These are phyloP conservation scores for Trametes versicolor DNA, from an alignment of 1,284 basidiomycete genomes.

Conservation along the genomic window DNA sequence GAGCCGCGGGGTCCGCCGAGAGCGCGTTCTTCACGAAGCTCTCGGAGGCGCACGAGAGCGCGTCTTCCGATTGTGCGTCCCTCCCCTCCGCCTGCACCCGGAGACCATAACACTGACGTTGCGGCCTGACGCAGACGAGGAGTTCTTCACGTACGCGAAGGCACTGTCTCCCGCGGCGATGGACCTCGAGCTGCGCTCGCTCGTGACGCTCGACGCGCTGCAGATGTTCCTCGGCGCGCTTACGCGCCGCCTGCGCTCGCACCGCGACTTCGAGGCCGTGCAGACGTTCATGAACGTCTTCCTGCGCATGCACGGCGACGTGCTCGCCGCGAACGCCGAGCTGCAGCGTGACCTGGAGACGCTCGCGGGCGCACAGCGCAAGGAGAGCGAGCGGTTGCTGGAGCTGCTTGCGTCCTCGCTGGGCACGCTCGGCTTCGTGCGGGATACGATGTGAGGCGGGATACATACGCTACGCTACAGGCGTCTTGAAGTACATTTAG, in stretches of 20 bases:
- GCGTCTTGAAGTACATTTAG: neutral
- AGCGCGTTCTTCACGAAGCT: slow-evolving; percentile 83
- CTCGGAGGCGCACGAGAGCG: slow-evolving; percentile 57
- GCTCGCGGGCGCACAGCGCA: slow-evolving; percentile 70
- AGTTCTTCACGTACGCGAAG: slow-evolving; percentile 89
- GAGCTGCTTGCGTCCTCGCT: slow-evolving; percentile 76
- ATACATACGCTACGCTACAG: slow-evolving; percentile 1
- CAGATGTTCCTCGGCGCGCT: slow-evolving; percentile 81
- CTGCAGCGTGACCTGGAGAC: slow-evolving; percentile 63
- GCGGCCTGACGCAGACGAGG: slow-evolving; percentile 65
- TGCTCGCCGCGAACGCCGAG: slow-evolving; percentile 77
- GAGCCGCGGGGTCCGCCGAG: slow-evolving; percentile 64
- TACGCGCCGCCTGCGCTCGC: slow-evolving; percentile 76
- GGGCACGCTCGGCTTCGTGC: slow-evolving; percentile 77
- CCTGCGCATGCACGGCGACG: slow-evolving; percentile 86
- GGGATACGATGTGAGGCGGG: slow-evolving; percentile 51
- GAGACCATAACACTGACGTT: slow-evolving; percentile 3
- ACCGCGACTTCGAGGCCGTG: slow-evolving; percentile 95
- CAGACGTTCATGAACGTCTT: slow-evolving; percentile 91
- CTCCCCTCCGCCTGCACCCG: neutral
- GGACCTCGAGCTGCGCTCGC: slow-evolving; percentile 90
- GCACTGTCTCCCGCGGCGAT: slow-evolving; percentile 90
- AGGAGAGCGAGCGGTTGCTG: slow-evolving; percentile 78
- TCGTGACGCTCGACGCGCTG: slow-evolving; percentile 74
- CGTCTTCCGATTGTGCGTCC: slow-evolving; percentile 72